Evolutionary conservation across 305 asterid genomes (phyloP).

Genomic region (Nicotiana rustica): DNA sequence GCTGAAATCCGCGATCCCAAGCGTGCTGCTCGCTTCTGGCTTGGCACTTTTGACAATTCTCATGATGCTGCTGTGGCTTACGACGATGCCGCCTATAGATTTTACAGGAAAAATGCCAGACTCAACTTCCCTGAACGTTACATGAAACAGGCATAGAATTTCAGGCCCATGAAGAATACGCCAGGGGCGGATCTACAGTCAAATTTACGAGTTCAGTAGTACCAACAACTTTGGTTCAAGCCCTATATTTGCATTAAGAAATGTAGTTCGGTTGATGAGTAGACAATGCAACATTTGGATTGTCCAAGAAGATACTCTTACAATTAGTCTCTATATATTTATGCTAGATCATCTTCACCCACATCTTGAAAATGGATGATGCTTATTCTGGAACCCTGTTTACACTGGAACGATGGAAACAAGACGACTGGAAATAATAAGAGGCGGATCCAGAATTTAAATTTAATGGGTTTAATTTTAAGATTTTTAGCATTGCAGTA

Average conservation of each 20-base stretch:
- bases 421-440: not conserved
- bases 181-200: too few relatives aligned
- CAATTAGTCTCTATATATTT: not conserved
- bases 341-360: not conserved
- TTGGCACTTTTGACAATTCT: not conserved
- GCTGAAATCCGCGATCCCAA: not conserved
- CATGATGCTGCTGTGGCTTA: constrained; percentile 14
- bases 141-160: not conserved
- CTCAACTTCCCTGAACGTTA: not conserved
- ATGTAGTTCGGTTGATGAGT: not conserved
- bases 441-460: too few relatives aligned
- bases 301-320: not conserved
- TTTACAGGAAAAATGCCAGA: not conserved
- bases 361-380: not conserved
- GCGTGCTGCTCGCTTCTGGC: not conserved
- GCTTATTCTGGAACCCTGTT: not conserved
- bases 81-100: not conserved
- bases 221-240: too few relatives aligned
- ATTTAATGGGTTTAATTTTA: too few relatives aligned
- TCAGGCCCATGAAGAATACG: not conserved
- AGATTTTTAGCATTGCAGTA: too few relatives aligned
- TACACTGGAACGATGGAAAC: not conserved
- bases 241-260: too few relatives aligned
- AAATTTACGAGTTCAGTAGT: too few relatives aligned
- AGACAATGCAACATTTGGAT: not conserved